These are phyloP conservation scores for Thielaviopsis populi DNA, from an alignment of 2,329 filamentous ascomycete genomes.

Conservation along the genomic window DNA sequence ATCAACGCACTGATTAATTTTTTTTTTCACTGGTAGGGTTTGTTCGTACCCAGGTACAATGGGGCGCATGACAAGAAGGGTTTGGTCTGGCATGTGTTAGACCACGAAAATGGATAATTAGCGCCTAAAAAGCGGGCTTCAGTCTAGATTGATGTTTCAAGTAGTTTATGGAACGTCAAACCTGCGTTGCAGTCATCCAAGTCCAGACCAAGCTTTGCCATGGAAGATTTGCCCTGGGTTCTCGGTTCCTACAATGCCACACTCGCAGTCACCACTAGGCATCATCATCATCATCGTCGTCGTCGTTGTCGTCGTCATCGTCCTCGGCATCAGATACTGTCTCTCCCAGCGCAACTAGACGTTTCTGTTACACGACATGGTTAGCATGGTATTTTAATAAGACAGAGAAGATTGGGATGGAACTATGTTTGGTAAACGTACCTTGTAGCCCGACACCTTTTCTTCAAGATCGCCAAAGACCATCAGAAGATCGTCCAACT, in stretches of 20 bases:
- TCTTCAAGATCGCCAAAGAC: conserved; percentile 70
- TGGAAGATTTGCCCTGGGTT: not conserved
- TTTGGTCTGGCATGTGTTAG: not conserved
- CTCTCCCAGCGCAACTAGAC: conserved; percentile 51
- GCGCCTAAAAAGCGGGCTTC: not conserved
- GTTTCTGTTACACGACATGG: conserved; percentile 28
- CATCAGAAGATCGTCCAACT: conserved; percentile 68
- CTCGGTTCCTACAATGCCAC: not conserved
- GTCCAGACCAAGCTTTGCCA: no score
- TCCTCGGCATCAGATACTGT: conserved; percentile 58
- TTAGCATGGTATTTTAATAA: not conserved
- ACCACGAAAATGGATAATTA: not conserved
- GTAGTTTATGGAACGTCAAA: not conserved
- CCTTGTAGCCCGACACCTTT: conserved; percentile 61
- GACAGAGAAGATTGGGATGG: not conserved
- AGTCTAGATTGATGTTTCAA: not conserved
- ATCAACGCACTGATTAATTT: not conserved
- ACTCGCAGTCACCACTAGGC: conserved; percentile 23
- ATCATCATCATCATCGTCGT: conserved; percentile 40
- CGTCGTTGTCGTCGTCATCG: conserved; percentile 40
- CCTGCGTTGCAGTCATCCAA: not conserved
- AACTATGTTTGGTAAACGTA: conserved; percentile 25
- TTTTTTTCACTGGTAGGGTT: not conserved
- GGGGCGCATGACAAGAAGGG: not conserved
- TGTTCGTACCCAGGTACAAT: not conserved